Conservation (phyloP, 257 asterid species). For the Linderniella brevidens region DNA sequence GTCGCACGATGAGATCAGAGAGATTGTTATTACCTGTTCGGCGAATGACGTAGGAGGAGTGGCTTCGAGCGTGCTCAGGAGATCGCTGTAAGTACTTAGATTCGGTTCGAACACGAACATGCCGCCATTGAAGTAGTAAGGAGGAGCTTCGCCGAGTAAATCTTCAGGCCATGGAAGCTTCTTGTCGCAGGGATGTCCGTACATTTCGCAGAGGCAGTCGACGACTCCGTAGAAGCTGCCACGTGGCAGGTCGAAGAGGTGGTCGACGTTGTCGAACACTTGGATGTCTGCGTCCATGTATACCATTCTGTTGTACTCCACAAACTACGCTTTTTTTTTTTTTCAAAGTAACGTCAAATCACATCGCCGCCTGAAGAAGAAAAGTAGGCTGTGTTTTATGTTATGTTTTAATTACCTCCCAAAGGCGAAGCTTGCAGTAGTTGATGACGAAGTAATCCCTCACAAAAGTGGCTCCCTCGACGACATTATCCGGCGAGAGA, state of each 20-base stretch:
- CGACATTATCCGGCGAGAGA: constrained; percentile 11
- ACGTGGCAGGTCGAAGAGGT: constrained; percentile 24
- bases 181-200: constrained; percentile 23
- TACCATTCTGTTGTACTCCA: constrained; percentile 46
- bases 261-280: constrained; percentile 51
- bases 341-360: constrained; percentile 1
- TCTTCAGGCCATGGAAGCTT: constrained; percentile 33
- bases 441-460: constrained; percentile 28
- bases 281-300: constrained; percentile 64
- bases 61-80: constrained; percentile 20
- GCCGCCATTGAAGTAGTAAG: constrained; percentile 45
- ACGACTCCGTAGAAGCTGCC: constrained; percentile 31
- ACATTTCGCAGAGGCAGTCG: constrained; percentile 35
- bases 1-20: too few relatives aligned
- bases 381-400: not conserved
- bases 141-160: constrained; percentile 26
- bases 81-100: constrained; percentile 21
- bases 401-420: constrained; percentile 19
- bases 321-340: constrained; percentile 49
- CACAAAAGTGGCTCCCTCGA: constrained; percentile 12
- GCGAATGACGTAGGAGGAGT: constrained; percentile 49
- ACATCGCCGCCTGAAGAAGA: not conserved
- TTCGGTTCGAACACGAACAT: constrained; percentile 39
- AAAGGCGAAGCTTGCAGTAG: constrained; percentile 34
- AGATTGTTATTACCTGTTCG: constrained; percentile 34